Conservation (phyloP, 2,329 filamentous ascomycete genomes). For the Rhynchosporium graminicola region DNA sequence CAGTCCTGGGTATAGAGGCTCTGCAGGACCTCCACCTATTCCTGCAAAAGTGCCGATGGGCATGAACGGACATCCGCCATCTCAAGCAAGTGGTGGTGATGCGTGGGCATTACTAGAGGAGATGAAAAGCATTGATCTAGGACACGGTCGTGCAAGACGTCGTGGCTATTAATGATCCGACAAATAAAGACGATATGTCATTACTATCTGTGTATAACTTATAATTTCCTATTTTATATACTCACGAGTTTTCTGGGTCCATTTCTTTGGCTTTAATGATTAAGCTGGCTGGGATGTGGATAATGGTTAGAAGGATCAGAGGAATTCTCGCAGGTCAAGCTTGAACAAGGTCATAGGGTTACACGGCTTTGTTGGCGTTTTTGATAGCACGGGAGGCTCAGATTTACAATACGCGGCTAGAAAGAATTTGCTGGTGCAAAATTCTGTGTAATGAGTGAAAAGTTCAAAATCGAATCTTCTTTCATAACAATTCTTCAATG, state of each 20-base stretch:
- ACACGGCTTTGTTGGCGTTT: conserved; percentile 14
- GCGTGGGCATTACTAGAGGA: conserved; percentile 68
- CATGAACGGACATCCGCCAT: conserved; percentile 46
- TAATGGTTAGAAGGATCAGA: background rate
- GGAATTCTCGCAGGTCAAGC: conserved; percentile 9
- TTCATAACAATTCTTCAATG: background rate
- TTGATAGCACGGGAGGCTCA: background rate
- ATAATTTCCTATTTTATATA: conserved; percentile 23
- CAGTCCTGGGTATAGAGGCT: conserved; percentile 39
- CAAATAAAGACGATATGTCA: conserved; percentile 14
- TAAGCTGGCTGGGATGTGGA: conserved; percentile 14
- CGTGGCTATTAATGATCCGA: conserved; percentile 26
- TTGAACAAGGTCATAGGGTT: conserved; percentile 13
- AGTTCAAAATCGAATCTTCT: background rate
- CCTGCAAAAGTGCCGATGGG: conserved; percentile 69
- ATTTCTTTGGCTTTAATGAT: conserved; percentile 17
- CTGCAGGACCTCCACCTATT: conserved; percentile 55
- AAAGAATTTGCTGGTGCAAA: conserved; percentile 14
- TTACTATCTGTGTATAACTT: conserved; percentile 23
- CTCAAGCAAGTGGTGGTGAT: conserved; percentile 41
- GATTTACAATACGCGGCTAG: conserved; percentile 3
- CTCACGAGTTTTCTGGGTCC: background rate
- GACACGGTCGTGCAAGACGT: conserved; percentile 51
- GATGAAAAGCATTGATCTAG: conserved; percentile 67
- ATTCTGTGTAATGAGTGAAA: conserved; percentile 17